Evolutionary conservation across 208 protist species (phyloP).

Genomic region (Entamoeba nuttalli): DNA sequence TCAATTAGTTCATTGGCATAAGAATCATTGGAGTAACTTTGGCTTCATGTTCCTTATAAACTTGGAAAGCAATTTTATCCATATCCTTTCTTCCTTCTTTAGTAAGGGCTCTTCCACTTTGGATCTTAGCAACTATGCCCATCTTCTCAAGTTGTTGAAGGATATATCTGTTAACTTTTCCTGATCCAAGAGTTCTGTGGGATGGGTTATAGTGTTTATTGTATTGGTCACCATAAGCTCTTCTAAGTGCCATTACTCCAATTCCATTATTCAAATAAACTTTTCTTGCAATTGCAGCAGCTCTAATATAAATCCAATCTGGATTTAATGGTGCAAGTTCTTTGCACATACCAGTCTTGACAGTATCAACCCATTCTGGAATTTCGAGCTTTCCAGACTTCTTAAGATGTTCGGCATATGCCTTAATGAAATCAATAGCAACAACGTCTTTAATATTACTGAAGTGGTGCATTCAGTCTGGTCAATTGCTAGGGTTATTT

Average conservation of each 20-base stretch:
- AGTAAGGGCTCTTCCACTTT: neutral
- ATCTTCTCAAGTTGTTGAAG: conserved; percentile 7
- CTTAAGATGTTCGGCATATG: conserved; percentile 9
- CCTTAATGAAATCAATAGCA: conserved; percentile 7
- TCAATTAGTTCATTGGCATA: neutral
- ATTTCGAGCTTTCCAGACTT: neutral
- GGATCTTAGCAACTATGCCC: neutral
- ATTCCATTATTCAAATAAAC: conserved; percentile 3
- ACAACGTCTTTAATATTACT: conserved; percentile 2
- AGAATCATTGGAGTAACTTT: neutral
- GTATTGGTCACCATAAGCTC: neutral
- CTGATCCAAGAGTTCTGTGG: neutral
- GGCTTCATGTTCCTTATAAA: neutral
- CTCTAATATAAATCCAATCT: conserved; percentile 18
- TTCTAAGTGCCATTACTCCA: neutral
- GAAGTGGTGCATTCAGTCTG: neutral
- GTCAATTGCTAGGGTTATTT: neutral
- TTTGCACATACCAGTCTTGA: conserved; percentile 9
- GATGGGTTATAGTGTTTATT: neutral
- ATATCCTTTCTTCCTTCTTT: neutral
- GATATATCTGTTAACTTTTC: neutral
- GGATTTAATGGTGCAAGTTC: conserved; percentile 15
- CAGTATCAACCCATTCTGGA: neutral
- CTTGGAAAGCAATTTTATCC: conserved; percentile 6
- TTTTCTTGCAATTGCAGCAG: conserved; percentile 9